These are phyloP conservation scores for Acanthamoeba sp. DNA, from an alignment of 208 protist genomes.

Conservation along the genomic window DNA sequence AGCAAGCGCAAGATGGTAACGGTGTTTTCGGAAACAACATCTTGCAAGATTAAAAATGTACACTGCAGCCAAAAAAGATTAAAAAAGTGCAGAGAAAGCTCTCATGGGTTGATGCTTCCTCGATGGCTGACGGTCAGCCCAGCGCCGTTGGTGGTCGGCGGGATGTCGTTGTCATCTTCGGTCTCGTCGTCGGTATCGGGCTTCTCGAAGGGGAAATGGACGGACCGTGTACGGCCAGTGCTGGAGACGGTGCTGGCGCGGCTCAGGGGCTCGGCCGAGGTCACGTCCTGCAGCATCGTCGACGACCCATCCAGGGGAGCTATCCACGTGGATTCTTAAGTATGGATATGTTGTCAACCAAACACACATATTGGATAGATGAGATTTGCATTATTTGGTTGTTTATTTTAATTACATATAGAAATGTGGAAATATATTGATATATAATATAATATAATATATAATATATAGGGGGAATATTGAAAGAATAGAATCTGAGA, in stretches of 20 bases:
- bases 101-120: not conserved
- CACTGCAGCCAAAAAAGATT: too few relatives aligned
- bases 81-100: not conserved
- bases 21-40: too few relatives aligned
- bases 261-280: not conserved
- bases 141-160: not conserved
- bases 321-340: not conserved
- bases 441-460: not conserved
- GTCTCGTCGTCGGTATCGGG: not conserved
- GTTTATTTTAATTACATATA: not conserved
- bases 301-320: not conserved
- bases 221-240: not conserved
- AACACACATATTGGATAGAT: not conserved
- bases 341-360: not conserved
- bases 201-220: not conserved
- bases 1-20: too few relatives aligned
- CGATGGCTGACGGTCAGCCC: not conserved
- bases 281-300: slow-evolving; percentile 13
- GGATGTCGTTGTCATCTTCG: not conserved
- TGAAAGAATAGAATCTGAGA: too few relatives aligned
- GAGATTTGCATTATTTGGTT: not conserved
- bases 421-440: not conserved
- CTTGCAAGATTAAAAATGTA: too few relatives aligned
- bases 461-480: not conserved
- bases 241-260: not conserved